Evolutionary conservation across 2,329 filamentous ascomycete genomes (phyloP).

Genomic region (Colletotrichum incanum): DNA sequence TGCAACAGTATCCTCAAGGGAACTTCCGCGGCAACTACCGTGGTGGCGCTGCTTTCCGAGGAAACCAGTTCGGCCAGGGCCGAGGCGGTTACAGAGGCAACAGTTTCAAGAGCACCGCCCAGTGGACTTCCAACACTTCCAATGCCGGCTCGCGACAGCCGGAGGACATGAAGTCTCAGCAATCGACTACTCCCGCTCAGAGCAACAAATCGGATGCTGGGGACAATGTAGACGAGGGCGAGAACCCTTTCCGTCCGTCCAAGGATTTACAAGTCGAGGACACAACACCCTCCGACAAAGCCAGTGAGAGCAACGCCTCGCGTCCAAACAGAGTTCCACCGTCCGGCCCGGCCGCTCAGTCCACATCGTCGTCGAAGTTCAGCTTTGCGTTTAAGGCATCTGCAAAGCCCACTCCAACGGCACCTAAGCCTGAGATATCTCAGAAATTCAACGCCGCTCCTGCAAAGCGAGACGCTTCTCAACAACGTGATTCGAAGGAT

Average conservation of each 20-base stretch:
- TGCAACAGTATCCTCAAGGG: constrained; percentile 66
- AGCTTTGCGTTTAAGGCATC: constrained; percentile 93
- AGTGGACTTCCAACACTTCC: constrained; percentile 74
- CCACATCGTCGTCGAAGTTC: constrained; percentile 76
- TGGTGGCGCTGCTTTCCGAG: constrained; percentile 69
- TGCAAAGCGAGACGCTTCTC: constrained; percentile 57
- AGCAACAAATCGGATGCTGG: constrained; percentile 49
- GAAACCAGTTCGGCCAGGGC: constrained; percentile 68
- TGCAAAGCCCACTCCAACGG: constrained; percentile 69
- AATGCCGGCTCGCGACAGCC: constrained; percentile 61
- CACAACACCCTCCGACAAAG: constrained; percentile 58
- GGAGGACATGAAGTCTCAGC: constrained; percentile 52
- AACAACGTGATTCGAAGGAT: constrained; percentile 52
- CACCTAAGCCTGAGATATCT: constrained; percentile 76
- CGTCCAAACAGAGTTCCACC: constrained; percentile 69
- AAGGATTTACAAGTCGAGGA: constrained; percentile 79
- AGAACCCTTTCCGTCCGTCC: constrained; percentile 74
- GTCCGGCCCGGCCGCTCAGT: constrained; percentile 67
- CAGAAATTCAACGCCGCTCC: constrained; percentile 78
- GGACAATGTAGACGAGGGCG: constrained; percentile 64
- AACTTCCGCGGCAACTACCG: constrained; percentile 64
- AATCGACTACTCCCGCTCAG: constrained; percentile 43
- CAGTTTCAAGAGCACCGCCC: constrained; percentile 75
- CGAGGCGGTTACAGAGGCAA: constrained; percentile 70
- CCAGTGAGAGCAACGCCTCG: constrained; percentile 65